Conservation (phyloP, 805 yeast species). For the Wickerhamiella azymoides region DNA sequence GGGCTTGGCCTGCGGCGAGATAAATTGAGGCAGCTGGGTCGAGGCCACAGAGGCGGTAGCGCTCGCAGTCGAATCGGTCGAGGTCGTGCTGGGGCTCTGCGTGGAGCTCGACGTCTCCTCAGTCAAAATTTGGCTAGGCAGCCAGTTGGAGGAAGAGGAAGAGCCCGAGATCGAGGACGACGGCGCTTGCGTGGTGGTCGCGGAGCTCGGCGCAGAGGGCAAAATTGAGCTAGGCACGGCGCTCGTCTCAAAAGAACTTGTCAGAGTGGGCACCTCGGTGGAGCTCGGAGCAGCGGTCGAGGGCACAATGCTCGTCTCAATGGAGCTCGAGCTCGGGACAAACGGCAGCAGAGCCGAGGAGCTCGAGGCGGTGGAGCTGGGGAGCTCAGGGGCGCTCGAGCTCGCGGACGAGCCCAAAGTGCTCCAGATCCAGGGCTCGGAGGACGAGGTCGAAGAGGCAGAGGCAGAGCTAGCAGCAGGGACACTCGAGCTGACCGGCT, state of each 20-base stretch:
- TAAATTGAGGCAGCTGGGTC: conserved; percentile 50
- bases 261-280: not conserved
- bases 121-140: conserved; percentile 7
- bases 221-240: not conserved
- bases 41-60: conserved; percentile 5
- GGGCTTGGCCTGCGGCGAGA: conserved; percentile 44
- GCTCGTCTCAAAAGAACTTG: not conserved
- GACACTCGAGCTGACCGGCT: not conserved
- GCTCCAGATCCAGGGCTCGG: conserved; percentile 7
- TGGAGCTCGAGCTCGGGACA: not conserved
- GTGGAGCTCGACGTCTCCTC: conserved; percentile 12
- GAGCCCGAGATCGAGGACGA: not conserved
- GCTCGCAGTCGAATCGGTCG: conserved; percentile 14
- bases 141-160: not conserved
- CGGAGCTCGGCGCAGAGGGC: not conserved
- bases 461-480: not conserved
- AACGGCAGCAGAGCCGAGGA: conserved; percentile 4
- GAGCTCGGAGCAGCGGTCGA: not conserved
- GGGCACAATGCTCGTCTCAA: not conserved
- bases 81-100: conserved; percentile 7
- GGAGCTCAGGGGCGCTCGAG: not conserved
- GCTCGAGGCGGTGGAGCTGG: no score
- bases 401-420: conserved; percentile 4
- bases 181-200: not conserved
- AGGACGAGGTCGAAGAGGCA: not conserved